phyloP scores from a whole-genome alignment of 2,329 filamentous ascomycete species.

The Colletotrichum echinochloae region DNA sequence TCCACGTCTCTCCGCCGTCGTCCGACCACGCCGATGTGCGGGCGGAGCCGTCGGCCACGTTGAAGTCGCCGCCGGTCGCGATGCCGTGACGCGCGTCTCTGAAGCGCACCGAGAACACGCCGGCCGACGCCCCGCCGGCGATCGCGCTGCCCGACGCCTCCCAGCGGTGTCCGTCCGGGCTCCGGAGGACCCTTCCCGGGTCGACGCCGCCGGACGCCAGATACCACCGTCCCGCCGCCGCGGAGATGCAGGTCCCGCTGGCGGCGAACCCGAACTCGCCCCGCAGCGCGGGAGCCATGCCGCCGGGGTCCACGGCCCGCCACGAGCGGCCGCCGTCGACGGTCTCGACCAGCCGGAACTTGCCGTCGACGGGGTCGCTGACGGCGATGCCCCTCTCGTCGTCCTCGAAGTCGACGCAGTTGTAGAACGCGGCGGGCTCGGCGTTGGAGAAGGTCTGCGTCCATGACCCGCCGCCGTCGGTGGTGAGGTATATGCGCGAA shows the following conservation, averaged over 20 bases:
- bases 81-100: constrained; percentile 45
- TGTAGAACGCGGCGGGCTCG: constrained; percentile 49
- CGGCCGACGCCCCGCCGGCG: constrained; percentile 45
- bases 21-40: constrained; percentile 48
- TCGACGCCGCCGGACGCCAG: constrained; percentile 47
- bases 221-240: constrained; percentile 47
- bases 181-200: constrained; percentile 47
- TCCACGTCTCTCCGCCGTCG: constrained; percentile 49
- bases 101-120: constrained; percentile 51
- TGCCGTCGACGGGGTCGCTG: constrained; percentile 50
- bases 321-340: constrained; percentile 47
- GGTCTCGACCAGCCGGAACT: constrained; percentile 49
- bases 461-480: constrained; percentile 48
- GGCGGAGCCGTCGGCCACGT: constrained; percentile 41
- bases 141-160: constrained; percentile 45
- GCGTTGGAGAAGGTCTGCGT: constrained; percentile 45
- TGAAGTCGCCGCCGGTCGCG: constrained; percentile 49
- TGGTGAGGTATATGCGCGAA: constrained; percentile 49
- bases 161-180: constrained; percentile 46
- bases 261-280: constrained; percentile 50
- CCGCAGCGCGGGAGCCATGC: constrained; percentile 45
- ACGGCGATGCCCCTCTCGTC: constrained; percentile 46
- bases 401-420: constrained; percentile 49
- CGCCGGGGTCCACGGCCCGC: constrained; percentile 43
- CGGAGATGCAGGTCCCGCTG: constrained; percentile 50